Percentiles rank a stretch among this genome's conserved stretches.
Conservation (phyloP, 2,329 filamentous ascomycete genomes). For the Diaporthe australafricana region DNA sequence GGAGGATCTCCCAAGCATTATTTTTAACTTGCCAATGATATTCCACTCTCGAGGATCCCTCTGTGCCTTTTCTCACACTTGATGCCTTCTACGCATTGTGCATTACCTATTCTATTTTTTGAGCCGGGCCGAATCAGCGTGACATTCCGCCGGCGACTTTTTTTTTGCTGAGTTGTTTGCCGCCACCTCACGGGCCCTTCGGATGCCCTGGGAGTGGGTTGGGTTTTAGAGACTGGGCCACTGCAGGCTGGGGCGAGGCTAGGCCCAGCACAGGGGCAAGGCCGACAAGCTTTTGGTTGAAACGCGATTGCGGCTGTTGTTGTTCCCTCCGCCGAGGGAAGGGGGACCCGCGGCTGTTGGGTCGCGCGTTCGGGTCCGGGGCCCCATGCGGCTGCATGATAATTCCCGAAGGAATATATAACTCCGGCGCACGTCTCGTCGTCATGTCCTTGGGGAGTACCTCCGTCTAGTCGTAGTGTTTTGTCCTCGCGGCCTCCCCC, state of each 20-base stretch:
- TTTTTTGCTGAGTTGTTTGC: neutral
- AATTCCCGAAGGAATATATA: conserved; percentile 9
- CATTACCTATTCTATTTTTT: neutral
- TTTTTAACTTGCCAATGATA: conserved; percentile 23
- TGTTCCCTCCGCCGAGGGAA: neutral
- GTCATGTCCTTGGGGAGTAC: neutral
- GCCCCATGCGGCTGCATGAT: neutral
- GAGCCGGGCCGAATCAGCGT: conserved; percentile 20
- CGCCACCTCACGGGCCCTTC: neutral
- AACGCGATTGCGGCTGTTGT: conserved; percentile 20
- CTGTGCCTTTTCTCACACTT: neutral
- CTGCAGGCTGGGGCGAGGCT: neutral
- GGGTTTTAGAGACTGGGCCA: neutral
- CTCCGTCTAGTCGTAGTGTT: too few relatives aligned
- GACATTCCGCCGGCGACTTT: conserved; percentile 2
- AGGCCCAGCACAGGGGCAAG: conserved; percentile 6
- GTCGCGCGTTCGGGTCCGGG: conserved; percentile 10
- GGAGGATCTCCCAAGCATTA: conserved; percentile 33
- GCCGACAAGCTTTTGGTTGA: conserved; percentile 25
- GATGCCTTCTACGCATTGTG: neutral
- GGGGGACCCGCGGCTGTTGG: too few relatives aligned
- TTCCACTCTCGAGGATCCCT: neutral
- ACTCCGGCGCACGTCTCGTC: conserved; percentile 16
- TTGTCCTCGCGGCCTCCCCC: neutral
- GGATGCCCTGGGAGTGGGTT: neutral